Evolutionary conservation across 2,329 filamentous ascomycete species (phyloP).

Genomic region (Paecilomyces fulvus): DNA sequence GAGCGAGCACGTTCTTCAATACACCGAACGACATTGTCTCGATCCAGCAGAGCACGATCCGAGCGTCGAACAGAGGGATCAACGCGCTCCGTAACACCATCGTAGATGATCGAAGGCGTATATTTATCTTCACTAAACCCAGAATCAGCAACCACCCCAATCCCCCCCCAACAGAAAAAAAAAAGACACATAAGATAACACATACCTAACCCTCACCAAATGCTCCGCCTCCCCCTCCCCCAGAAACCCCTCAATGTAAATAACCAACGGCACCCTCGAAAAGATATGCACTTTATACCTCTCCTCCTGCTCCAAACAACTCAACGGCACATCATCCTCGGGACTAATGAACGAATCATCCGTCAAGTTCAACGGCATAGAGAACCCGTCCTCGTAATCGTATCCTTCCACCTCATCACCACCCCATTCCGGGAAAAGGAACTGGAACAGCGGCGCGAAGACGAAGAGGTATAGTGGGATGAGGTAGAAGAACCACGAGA

Average conservation of each 20-base stretch:
- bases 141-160: not conserved
- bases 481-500: conserved; percentile 28
- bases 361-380: conserved; percentile 14
- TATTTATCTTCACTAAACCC: conserved; percentile 40
- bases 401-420: conserved; percentile 7
- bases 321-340: conserved; percentile 20
- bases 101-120: conserved; percentile 47
- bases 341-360: conserved; percentile 27
- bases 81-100: conserved; percentile 38
- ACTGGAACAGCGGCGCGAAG: conserved; percentile 22
- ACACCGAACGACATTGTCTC: conserved; percentile 46
- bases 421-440: conserved; percentile 2
- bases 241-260: conserved; percentile 52
- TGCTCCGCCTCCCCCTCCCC: conserved; percentile 41
- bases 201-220: conserved; percentile 46
- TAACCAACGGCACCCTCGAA: conserved; percentile 45
- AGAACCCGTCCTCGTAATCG: conserved; percentile 3
- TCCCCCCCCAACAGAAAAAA: not conserved
- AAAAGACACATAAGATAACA: conserved; percentile 2
- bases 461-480: conserved; percentile 30
- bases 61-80: conserved; percentile 46
- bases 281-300: conserved; percentile 40
- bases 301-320: conserved; percentile 17
- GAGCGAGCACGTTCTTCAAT: conserved; percentile 50
- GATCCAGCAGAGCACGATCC: conserved; percentile 40